Conservation (phyloP, 2,329 filamentous ascomycete species). For the Venturiaceae sp. region DNA sequence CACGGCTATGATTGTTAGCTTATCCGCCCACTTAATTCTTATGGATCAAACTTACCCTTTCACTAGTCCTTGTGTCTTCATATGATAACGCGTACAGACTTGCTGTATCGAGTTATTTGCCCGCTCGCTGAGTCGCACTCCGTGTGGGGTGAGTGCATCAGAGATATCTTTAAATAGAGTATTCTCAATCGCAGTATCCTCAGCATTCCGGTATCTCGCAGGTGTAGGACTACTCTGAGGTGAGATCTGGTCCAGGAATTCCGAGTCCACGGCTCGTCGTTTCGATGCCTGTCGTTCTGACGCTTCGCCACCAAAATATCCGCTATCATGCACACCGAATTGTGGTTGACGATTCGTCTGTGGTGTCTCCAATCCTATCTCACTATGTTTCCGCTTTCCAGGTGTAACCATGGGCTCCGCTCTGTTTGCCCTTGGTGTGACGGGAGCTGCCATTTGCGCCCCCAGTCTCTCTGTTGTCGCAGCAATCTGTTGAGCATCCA, state of each 20-base stretch:
- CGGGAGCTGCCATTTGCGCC: neutral
- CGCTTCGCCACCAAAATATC: neutral
- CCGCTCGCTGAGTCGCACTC: neutral
- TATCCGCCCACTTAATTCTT: neutral
- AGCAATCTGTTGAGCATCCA: neutral
- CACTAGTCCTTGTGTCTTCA: conserved; percentile 50
- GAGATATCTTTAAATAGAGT: neutral
- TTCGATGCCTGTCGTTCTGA: neutral
- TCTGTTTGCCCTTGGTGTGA: neutral
- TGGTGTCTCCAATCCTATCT: conserved; percentile 2
- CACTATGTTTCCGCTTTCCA: neutral
- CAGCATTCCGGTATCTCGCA: conserved; percentile 18
- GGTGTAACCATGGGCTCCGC: neutral
- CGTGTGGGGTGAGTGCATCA: neutral
- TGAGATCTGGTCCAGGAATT: conserved; percentile 3
- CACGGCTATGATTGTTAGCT: conserved; percentile 28
- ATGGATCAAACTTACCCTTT: conserved; percentile 31
- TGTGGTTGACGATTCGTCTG: neutral
- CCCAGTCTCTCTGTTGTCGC: neutral
- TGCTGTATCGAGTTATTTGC: conserved; percentile 11
- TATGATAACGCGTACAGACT: conserved; percentile 36
- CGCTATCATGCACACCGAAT: neutral
- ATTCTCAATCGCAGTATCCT: neutral
- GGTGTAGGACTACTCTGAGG: conserved; percentile 22
- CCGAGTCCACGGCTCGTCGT: neutral